Conservation (phyloP, 192 early-diverging fungal genomes). For the Coemansia sp. region DNA sequence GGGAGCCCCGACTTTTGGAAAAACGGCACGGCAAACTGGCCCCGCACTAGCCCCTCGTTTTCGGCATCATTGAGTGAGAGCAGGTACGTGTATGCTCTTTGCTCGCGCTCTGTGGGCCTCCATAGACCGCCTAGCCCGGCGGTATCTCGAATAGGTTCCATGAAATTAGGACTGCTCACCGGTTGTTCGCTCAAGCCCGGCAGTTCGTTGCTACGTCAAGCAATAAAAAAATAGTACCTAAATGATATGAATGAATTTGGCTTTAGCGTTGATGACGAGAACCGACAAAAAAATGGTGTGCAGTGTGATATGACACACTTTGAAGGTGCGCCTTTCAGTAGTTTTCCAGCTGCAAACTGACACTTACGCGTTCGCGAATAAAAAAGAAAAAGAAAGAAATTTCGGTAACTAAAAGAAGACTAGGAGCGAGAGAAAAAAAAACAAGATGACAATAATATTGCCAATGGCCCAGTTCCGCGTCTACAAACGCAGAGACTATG, state of each 20-base stretch:
- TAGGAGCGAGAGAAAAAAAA: neutral
- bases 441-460: neutral
- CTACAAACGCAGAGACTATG: neutral
- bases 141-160: slow-evolving; percentile 28
- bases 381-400: neutral
- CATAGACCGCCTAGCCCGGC: slow-evolving; percentile 32
- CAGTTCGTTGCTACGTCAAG: neutral
- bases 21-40: slow-evolving; percentile 71
- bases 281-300: neutral
- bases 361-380: slow-evolving; percentile 9
- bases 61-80: slow-evolving; percentile 65
- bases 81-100: slow-evolving; percentile 62
- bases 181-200: neutral
- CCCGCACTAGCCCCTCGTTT: slow-evolving; percentile 67
- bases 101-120: slow-evolving; percentile 65
- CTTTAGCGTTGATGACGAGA: neutral
- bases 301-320: neutral
- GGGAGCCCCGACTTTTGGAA: slow-evolving; percentile 74
- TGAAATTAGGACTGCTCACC: neutral
- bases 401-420: neutral
- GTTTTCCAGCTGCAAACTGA: neutral
- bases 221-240: neutral
- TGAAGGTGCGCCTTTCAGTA: neutral
- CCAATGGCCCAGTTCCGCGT: neutral
- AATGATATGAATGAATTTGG: neutral